A percentile compares a stretch with the other conserved stretches of the same genome.
Evolutionary conservation across 2,329 filamentous ascomycete genomes (phyloP).

Genomic region (Penicillium sp.): DNA sequence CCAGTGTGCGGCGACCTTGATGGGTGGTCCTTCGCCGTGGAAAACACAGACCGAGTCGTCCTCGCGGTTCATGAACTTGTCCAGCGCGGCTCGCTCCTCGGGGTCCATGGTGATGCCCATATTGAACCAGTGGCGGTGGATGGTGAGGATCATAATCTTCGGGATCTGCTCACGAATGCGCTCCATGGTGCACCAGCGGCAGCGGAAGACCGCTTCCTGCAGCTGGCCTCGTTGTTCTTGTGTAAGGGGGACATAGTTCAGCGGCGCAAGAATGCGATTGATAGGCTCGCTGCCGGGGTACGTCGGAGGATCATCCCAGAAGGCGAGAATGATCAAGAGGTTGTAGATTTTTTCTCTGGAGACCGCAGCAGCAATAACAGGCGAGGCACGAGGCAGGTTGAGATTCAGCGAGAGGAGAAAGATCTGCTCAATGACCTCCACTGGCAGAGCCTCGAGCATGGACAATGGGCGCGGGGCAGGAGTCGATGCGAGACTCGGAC

Average conservation of each 20-base stretch:
- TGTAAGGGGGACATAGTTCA: conserved; percentile 36
- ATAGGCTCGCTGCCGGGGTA: conserved; percentile 22
- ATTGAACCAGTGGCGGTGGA: conserved; percentile 39
- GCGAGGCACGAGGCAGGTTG: conserved; percentile 48
- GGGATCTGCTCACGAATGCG: conserved; percentile 39
- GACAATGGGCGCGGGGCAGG: conserved; percentile 25
- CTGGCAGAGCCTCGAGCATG: conserved; percentile 50
- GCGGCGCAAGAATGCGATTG: conserved; percentile 36
- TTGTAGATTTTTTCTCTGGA: conserved; percentile 46
- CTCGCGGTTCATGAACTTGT: conserved; percentile 25
- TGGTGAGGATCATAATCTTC: conserved; percentile 35
- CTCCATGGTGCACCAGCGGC: conserved; percentile 43
- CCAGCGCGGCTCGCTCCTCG: conserved; percentile 18
- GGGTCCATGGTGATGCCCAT: conserved; percentile 26
- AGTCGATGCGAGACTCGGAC: background rate
- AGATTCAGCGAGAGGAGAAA: conserved; percentile 53
- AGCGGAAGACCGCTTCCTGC: conserved; percentile 40
- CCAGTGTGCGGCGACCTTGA: background rate
- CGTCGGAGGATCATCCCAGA: conserved; percentile 37
- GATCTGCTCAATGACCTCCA: conserved; percentile 56
- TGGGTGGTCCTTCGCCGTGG: conserved; percentile 15
- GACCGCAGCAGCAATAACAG: conserved; percentile 40
- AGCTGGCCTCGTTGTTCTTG: conserved; percentile 32
- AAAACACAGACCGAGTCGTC: conserved; percentile 18
- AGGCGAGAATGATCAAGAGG: conserved; percentile 43